These are phyloP conservation scores for Aureobasidium leucospermi DNA, from an alignment of 2,329 filamentous ascomycete genomes.

Conservation along the genomic window DNA sequence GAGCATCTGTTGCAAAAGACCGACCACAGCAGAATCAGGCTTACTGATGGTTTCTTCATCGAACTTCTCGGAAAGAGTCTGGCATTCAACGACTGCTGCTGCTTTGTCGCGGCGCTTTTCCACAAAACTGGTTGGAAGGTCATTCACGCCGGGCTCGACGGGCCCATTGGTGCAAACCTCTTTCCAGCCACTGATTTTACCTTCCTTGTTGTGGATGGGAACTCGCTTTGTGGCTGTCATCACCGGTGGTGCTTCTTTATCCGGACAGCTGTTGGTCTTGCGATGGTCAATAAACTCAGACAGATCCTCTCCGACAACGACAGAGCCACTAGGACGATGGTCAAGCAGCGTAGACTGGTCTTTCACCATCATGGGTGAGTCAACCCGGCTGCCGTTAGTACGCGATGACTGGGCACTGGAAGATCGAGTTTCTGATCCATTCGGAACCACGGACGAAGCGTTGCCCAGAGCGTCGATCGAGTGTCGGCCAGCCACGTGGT, in stretches of 20 bases:
- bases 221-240: background rate
- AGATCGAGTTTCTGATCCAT: background rate
- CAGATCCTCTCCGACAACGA: slow-evolving; percentile 4
- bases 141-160: background rate
- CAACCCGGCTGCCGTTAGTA: background rate
- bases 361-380: slow-evolving; percentile 1
- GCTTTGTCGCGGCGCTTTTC: background rate
- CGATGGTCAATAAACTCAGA: slow-evolving; percentile 9
- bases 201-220: slow-evolving; percentile 7
- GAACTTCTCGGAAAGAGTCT: slow-evolving; percentile 6
- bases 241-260: background rate
- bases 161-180: background rate
- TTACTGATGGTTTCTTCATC: slow-evolving; percentile 10
- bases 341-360: background rate
- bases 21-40: slow-evolving; percentile 7
- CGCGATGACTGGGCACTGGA: background rate
- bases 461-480: background rate
- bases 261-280: background rate
- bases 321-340: background rate
- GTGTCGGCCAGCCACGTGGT: background rate
- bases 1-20: slow-evolving; percentile 10
- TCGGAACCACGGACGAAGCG: background rate
- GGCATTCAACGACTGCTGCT: background rate
- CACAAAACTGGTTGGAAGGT: slow-evolving; percentile 4
- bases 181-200: slow-evolving; percentile 13